Percentiles rank a stretch among this genome's conserved stretches.
Conservation (phyloP, 345 rosid species). For the Citrus hindsii region DNA sequence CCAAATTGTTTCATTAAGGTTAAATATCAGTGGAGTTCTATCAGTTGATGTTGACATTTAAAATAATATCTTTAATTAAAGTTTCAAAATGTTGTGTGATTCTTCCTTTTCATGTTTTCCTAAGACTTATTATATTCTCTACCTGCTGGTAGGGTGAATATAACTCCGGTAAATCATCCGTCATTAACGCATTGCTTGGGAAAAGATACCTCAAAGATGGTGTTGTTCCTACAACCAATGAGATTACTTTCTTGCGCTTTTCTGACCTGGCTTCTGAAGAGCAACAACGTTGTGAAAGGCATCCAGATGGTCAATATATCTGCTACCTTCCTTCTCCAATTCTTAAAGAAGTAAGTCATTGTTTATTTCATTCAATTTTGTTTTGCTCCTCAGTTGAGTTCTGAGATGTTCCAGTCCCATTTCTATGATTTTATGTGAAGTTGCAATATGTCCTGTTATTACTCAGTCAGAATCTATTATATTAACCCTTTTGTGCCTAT, state of each 20-base stretch:
- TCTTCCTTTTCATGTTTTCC: constrained; percentile 1
- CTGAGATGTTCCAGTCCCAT: background rate
- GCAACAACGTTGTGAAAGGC: constrained; percentile 74
- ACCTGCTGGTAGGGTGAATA: constrained; percentile 72
- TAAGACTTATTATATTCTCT: constrained; percentile 14
- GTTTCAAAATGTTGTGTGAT: background rate
- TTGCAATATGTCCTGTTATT: background rate
- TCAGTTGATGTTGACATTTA: background rate
- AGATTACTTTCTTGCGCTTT: constrained; percentile 81
- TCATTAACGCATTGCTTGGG: constrained; percentile 94
- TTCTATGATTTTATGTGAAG: background rate
- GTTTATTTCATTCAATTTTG: constrained; percentile 7
- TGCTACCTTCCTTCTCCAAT: constrained; percentile 90
- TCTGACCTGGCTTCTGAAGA: constrained; percentile 56
- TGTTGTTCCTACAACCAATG: constrained; percentile 93
- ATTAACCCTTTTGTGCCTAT: background rate
- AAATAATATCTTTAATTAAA: background rate
- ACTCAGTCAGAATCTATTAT: background rate
- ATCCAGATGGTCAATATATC: constrained; percentile 88
- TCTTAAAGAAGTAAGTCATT: constrained; percentile 75
- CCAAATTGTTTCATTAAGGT: no score
- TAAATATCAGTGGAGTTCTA: background rate
- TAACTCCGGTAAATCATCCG: constrained; percentile 93
- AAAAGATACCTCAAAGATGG: constrained; percentile 85
- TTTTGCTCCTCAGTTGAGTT: background rate